Percentiles rank a stretch among this genome's conserved stretches.
Evolutionary conservation across 164 flowering plant genomes (phyloP).

Genomic region (Platanus orientalis): DNA sequence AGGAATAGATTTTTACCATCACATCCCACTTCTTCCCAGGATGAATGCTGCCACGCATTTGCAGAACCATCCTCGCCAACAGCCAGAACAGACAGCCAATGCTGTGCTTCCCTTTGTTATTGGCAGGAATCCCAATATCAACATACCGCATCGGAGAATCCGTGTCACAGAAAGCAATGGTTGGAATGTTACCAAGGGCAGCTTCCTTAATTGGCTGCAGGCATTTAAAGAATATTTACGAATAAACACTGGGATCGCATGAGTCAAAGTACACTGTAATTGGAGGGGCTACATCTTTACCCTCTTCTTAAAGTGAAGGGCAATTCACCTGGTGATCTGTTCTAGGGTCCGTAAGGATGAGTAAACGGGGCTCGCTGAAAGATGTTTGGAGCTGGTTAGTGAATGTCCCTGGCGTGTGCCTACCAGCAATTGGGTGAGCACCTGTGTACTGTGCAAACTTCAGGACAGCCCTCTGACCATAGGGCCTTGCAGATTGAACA

Average conservation of each 20-base stretch:
- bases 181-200: slow-evolving; percentile 78
- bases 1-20: slow-evolving; percentile 36
- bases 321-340: slow-evolving; percentile 44
- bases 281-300: no score
- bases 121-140: slow-evolving; percentile 88
- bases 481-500: slow-evolving; percentile 91
- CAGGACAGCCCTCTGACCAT: slow-evolving; percentile 86
- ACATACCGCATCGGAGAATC: slow-evolving; percentile 85
- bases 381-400: slow-evolving; percentile 86
- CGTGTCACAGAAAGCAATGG: slow-evolving; percentile 88
- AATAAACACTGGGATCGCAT: not conserved
- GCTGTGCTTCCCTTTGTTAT: slow-evolving; percentile 90
- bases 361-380: slow-evolving; percentile 72
- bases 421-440: slow-evolving; percentile 76
- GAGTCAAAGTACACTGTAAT: no score
- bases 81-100: slow-evolving; percentile 90
- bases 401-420: slow-evolving; percentile 92
- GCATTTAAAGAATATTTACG: not conserved
- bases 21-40: slow-evolving; percentile 77
- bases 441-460: slow-evolving; percentile 84
- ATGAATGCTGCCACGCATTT: slow-evolving; percentile 75
- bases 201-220: slow-evolving; percentile 87
- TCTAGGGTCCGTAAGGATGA: slow-evolving; percentile 84
- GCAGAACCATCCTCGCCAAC: slow-evolving; percentile 80
- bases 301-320: not conserved